Conservation (phyloP, 768 basidiomycete genomes). For the Boletus edulis region DNA sequence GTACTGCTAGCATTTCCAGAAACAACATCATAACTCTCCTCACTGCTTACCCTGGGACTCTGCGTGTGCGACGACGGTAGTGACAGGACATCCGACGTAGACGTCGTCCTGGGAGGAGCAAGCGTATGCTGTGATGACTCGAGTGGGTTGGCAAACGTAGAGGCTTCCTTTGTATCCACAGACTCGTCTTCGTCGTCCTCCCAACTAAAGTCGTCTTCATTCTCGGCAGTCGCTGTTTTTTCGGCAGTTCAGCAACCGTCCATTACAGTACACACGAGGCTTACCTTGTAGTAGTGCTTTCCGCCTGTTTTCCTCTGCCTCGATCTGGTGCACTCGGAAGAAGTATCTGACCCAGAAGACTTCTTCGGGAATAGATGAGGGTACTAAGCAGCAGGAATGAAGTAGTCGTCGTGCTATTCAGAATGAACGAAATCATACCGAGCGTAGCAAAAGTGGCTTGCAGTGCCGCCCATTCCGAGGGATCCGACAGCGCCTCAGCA, state of each 20-base stretch:
- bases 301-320: conserved; percentile 73
- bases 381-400: conserved; percentile 48
- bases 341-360: conserved; percentile 89
- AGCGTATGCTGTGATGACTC: conserved; percentile 25
- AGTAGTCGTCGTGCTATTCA: background rate
- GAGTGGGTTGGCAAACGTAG: conserved; percentile 7
- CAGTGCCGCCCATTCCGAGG: conserved; percentile 51
- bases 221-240: conserved; percentile 51
- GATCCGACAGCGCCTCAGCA: conserved; percentile 46
- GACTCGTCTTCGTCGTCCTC: conserved; percentile 86
- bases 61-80: conserved; percentile 34
- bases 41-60: conserved; percentile 56
- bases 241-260: conserved; percentile 3
- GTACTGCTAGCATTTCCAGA: conserved; percentile 49
- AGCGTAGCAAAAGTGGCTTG: conserved; percentile 52
- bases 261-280: conserved; percentile 6
- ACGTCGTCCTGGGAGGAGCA: conserved; percentile 20
- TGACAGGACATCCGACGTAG: conserved; percentile 19
- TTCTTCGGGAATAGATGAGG: conserved; percentile 56
- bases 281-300: conserved; percentile 73
- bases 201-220: conserved; percentile 91
- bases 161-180: conserved; percentile 8
- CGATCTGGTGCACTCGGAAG: conserved; percentile 83
- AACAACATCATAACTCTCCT: conserved; percentile 68
- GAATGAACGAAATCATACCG: conserved; percentile 43